Conservation (phyloP, 75 land plant genomes). For the Pinus taeda region DNA sequence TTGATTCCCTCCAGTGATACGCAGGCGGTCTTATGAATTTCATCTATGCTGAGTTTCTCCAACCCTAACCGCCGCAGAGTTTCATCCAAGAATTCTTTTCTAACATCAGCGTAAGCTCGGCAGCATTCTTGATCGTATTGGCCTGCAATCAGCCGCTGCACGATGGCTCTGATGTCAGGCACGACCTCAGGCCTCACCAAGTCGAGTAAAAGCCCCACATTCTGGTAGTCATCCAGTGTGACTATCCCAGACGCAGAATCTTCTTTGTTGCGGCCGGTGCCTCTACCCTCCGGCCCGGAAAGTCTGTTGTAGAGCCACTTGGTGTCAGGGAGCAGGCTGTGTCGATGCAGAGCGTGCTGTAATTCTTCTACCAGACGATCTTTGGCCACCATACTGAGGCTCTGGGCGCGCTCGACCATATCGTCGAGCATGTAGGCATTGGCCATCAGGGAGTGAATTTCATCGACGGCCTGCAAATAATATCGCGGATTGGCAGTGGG, state of each 20-base stretch:
- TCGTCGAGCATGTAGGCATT: slow-evolving; percentile 1
- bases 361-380: slow-evolving; percentile 72
- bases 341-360: slow-evolving; percentile 41
- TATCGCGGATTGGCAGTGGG: slow-evolving; percentile 3
- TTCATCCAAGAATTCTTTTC: slow-evolving; percentile 58
- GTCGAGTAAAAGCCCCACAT: slow-evolving; percentile 21
- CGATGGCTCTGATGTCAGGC: slow-evolving; percentile 51
- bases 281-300: not conserved
- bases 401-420: slow-evolving; percentile 56
- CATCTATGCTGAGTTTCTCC: slow-evolving; percentile 68
- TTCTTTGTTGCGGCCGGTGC: not conserved
- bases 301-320: slow-evolving; percentile 35
- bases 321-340: slow-evolving; percentile 64
- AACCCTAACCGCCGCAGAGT: slow-evolving; percentile 51
- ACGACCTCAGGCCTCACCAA: slow-evolving; percentile 46
- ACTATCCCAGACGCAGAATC: not conserved
- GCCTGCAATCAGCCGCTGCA: slow-evolving; percentile 63
- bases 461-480: slow-evolving; percentile 69
- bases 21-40: slow-evolving; percentile 79
- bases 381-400: slow-evolving; percentile 52
- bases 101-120: slow-evolving; percentile 36
- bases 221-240: not conserved
- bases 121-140: slow-evolving; percentile 54
- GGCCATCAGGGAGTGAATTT: slow-evolving; percentile 26
- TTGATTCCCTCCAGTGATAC: slow-evolving; percentile 48